Base-by-base conservation (phyloP, 2,329 filamentous ascomycete species). In the Botrytis medusae region DNA sequence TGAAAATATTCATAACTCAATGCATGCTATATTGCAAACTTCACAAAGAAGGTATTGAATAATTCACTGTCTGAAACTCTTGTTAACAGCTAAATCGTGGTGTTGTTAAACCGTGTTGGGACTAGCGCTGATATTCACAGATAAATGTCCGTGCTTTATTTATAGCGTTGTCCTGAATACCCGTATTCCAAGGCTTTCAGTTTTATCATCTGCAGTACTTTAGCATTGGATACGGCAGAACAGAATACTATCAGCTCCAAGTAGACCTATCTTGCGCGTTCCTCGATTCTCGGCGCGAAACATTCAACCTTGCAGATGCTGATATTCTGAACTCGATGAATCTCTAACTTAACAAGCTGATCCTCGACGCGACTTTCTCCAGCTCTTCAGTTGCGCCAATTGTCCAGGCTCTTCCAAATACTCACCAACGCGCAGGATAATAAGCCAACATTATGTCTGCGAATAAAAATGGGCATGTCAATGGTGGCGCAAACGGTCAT, bases 401-500 rank as follows among this genome's bases (percentile, higher is more conserved):
- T 22, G 57, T 68, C 51, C 40, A 72, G 61, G 54, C 69, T 67
- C 37, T n/a, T 32, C 22, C 60, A 57, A 37, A 71, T 40, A 61
- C 40, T 51, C 48, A 42, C 57, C 61, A 10, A 69, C 60, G 72
- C 61, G 48, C 65, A 62, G 71, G 22, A 59, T 34, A 61, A 29
- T 42, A 44, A 25, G 34, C 48, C n/a, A 72, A 61, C 61, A 64
- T 64, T 61, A 79, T 81, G 79, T 77, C 79, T 48, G 68, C 78
- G 54, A 71, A 72, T 42, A 75, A 68, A 42, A 78, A 78, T 67
- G 77, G 76, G n/a, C 75, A 77, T 65, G 37, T 65, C 4, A 79
- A 80, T 76, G 76, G 78, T 8, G 78, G 75, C 34, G 63, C 77
- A 44, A 80, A 80, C 74, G 78, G 79, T 25, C 72, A 76, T 71